Evolutionary conservation across 139 green algal genomes (phyloP), one percentile per base, ranked within the genome.

Genomic region (Bryopsis sp.): DNA sequence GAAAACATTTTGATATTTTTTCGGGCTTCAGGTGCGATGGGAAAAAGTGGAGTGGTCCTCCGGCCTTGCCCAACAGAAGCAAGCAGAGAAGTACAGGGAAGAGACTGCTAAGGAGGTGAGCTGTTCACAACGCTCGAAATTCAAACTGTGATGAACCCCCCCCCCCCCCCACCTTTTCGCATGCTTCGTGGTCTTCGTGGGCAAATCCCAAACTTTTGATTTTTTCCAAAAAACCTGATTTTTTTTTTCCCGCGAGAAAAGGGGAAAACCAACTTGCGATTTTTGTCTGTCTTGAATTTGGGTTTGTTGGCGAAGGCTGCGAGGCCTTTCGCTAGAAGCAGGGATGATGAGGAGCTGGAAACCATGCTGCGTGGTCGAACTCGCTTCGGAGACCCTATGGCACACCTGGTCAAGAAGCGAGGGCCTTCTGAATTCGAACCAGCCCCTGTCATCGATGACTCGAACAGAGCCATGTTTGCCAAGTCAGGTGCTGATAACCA

Each of bases 331-430:
- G 86, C 84, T 0, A 68, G 82, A 3, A 68, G 38, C 35, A 64
- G 68, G 59, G 50, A 77, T 73, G 86, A 91, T 58, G 61, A 77
- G 0, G 80, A 90, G 37, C 63, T 85, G 46, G 89, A 97, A 48
- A 48, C 37, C 0, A 50, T 74, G 72, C 64, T 89, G 15, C 70
- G 73, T 24, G 67, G 79, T 29, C 57, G 64, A 2, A n/a, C 76
- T 6, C 82, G 92, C 1, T 96, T 84, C 73, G 92, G 90, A 1
- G 92, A 97, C 80, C 92, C 92, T 54, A 95, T 97, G 83, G 87
- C 88, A 7, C 79, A 90, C 68, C 69, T 94, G 39, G 78, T 86
- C 0, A 79, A 72, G 35, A 79, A 81, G 15, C 78, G 73, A 36
- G 8, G 39, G 35, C 43, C 48, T 11, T 67, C 63, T 11, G 35